These are phyloP conservation scores for Pseudogymnoascus verrucosus DNA, from an alignment of 2,329 filamentous ascomycete species.

Conservation along the genomic window DNA sequence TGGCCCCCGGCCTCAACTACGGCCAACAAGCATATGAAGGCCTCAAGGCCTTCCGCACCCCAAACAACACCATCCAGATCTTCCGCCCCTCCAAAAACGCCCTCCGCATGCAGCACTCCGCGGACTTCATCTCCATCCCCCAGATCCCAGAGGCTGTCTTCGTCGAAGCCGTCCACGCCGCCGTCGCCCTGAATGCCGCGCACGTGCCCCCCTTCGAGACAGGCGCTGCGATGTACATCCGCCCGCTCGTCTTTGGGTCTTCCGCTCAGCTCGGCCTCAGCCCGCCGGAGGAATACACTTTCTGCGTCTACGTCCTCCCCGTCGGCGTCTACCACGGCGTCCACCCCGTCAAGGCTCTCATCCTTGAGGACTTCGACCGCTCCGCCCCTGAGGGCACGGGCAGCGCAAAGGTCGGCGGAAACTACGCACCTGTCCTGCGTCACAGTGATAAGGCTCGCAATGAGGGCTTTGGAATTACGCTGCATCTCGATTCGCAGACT, in stretches of 20 bases:
- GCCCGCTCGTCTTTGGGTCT: conserved; percentile 80
- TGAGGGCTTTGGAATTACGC: conserved; percentile 84
- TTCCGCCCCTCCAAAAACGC: conserved; percentile 88
- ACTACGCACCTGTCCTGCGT: conserved; percentile 86
- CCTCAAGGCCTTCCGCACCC: conserved; percentile 88
- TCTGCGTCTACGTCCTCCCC: conserved; percentile 82
- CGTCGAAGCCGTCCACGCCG: conserved; percentile 65
- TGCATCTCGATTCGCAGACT: conserved; percentile 82
- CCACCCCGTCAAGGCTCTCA: conserved; percentile 76
- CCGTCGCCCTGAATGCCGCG: conserved; percentile 80
- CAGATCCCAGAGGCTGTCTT: conserved; percentile 70
- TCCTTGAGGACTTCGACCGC: conserved; percentile 89
- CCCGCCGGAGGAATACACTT: conserved; percentile 86
- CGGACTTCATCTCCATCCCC: conserved; percentile 75
- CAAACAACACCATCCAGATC: conserved; percentile 65
- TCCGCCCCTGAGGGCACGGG: conserved; percentile 87
- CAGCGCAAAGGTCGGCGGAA: conserved; percentile 88
- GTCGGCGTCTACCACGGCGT: conserved; percentile 92
- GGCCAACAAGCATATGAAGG: conserved; percentile 97
- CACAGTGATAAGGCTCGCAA: conserved; percentile 75
- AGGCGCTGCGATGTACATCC: conserved; percentile 86
- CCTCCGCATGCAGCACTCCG: conserved; percentile 73
- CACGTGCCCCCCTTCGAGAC: conserved; percentile 86
- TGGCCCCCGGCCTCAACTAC: conserved; percentile 94
- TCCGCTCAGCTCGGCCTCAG: conserved; percentile 78